A percentile compares a stretch with the other conserved stretches of the same genome.
phyloP scores from a whole-genome alignment of 768 basidiomycete genomes.

The Collybia mongolica region DNA sequence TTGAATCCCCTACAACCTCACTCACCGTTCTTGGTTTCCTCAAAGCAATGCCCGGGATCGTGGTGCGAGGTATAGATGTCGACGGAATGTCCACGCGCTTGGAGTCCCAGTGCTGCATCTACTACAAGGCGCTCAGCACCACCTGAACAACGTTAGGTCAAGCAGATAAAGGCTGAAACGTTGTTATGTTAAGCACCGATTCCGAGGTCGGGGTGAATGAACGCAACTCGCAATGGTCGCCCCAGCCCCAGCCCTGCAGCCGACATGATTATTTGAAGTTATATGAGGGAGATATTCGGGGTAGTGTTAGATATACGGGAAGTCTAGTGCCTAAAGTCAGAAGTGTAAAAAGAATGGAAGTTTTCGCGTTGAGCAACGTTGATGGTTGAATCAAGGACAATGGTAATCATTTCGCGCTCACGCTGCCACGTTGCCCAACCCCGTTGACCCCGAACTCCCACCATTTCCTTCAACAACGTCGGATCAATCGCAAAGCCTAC shows the following conservation, averaged over 20 bases:
- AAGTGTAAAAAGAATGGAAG: too few species aligned
- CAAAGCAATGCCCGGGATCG: slow-evolving; percentile 84
- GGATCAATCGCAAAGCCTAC: too few species aligned
- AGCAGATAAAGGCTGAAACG: slow-evolving; percentile 9
- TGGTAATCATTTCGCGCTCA: too few species aligned
- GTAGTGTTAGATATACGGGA: too few species aligned
- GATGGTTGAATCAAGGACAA: too few species aligned
- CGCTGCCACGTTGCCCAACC: too few species aligned
- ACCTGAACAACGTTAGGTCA: slow-evolving; percentile 37
- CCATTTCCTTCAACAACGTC: too few species aligned
- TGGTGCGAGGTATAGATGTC: slow-evolving; percentile 94
- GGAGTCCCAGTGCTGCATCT: slow-evolving; percentile 89
- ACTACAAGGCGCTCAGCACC: slow-evolving; percentile 95
- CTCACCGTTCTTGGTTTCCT: slow-evolving; percentile 88
- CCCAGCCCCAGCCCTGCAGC: neutral
- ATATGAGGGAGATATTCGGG: too few species aligned
- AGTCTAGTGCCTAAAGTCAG: too few species aligned
- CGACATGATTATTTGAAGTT: neutral
- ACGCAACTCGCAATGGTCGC: slow-evolving; percentile 57
- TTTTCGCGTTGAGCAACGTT: too few species aligned
- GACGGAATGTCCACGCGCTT: slow-evolving; percentile 80
- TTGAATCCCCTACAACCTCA: neutral
- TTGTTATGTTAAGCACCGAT: slow-evolving; percentile 58
- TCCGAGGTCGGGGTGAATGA: slow-evolving; percentile 93
- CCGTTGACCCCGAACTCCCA: too few species aligned